A percentile compares a stretch with the other conserved stretches of the same genome.
Evolutionary conservation across 2,329 filamentous ascomycete species (phyloP).

Genomic region (Elsinoe perseae): DNA sequence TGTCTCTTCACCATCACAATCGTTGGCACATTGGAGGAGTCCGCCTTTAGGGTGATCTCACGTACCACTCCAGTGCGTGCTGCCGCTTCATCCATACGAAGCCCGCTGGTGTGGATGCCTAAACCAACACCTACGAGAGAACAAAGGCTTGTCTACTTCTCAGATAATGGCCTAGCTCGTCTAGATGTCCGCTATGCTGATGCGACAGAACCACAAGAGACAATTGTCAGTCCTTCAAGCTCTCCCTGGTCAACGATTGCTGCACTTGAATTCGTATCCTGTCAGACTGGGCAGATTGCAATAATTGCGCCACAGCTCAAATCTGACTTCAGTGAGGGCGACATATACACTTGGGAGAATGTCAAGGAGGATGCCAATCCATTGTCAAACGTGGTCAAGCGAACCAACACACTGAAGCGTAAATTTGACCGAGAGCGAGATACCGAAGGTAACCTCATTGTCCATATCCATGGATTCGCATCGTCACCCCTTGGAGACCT

Average conservation of each 20-base stretch:
- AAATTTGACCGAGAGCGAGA: constrained; percentile 44
- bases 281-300: background rate
- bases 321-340: background rate
- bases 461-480: constrained; percentile 48
- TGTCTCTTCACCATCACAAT: constrained; percentile 19
- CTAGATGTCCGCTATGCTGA: background rate
- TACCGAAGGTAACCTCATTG: constrained; percentile 42
- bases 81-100: background rate
- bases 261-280: background rate
- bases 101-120: constrained; percentile 1
- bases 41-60: background rate
- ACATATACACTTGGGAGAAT: background rate
- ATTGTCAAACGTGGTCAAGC: background rate
- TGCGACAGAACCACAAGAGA: background rate
- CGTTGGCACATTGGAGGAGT: background rate
- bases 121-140: background rate
- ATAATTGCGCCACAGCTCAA: background rate
- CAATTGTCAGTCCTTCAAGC: background rate
- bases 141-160: background rate
- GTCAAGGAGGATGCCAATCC: background rate
- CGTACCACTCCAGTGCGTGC: background rate
- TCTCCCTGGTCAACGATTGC: background rate
- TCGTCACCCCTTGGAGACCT: constrained; percentile 40
- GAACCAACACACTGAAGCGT: background rate
- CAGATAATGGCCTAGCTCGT: background rate